Base-by-base conservation (phyloP, 225 moss, liverwort and hornwort genomes). In the Ulota crispa region DNA sequence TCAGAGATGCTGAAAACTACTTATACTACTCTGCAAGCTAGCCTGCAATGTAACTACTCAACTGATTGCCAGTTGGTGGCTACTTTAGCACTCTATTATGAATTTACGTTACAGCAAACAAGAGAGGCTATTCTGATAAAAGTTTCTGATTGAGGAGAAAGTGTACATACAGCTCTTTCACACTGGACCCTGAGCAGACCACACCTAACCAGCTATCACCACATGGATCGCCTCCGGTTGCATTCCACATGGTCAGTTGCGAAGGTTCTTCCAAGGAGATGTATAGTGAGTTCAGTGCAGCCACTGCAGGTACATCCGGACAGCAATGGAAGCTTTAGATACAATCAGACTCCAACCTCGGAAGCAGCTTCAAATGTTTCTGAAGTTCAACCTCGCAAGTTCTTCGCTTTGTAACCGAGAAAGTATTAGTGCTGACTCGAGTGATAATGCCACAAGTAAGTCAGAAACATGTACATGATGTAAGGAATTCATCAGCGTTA, bases 221-320 rank as follows among this genome's bases (percentile, higher is more conserved):
- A 81, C 93, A 93, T 72, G 92, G 93, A 92, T 92, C 92, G 57
- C 91, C 92, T 78, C 90, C 91, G 72, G 82, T 88, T 83, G 85
- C 62, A 73, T 86, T 92, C 93, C 92, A 93, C 66, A 54, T 32
- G 39, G 86, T 88, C 66, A 90, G 54, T 84, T 90, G 88, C 31
- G 84, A 75, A 43, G 90, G 88, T 78, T 82, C 77, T 73, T 84
- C 70, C 30, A 90, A 80, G 66, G 86, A 81, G 52, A 34, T 66
- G 34, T 80, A 90, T 4, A 90, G 62, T 18, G 84, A 76, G 77
- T 72, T 86, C 65, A 90, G 60, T 47, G 88, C 86, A 74, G 77
- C 70, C 71, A 84, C 90, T 90, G 86, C 88, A 84, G 41, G 12
- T 62, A 73, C n/a, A 83, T 63, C 65, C 68, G 50, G 20, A 84